Conservation (phyloP, 2,329 filamentous ascomycete genomes). For the Phyllachora maydis region DNA sequence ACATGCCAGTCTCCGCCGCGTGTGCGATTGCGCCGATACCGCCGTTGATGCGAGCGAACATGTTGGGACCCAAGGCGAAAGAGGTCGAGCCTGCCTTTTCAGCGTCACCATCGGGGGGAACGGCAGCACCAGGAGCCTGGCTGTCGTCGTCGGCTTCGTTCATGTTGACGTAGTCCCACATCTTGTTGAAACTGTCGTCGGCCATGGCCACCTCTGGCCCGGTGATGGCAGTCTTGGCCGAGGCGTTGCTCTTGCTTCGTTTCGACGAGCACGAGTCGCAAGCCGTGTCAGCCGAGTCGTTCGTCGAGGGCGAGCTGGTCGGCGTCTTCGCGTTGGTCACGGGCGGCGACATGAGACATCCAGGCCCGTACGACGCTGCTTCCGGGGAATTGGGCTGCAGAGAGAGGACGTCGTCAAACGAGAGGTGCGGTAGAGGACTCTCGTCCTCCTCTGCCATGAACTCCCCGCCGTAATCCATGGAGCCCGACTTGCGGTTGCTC, state of each 20-base stretch:
- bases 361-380: no score
- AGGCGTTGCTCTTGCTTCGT: constrained; percentile 22
- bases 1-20: no score
- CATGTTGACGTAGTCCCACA: constrained; percentile 20
- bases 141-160: constrained; percentile 17
- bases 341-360: constrained; percentile 4
- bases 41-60: no score
- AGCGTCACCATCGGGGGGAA: no score
- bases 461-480: constrained; percentile 4
- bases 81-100: no score
- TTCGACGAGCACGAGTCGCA: constrained; percentile 26
- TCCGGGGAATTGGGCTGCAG: constrained; percentile 3
- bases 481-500: no score
- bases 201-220: constrained; percentile 21
- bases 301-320: constrained; percentile 5
- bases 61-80: no score
- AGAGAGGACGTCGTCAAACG: constrained; percentile 1
- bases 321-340: constrained; percentile 3
- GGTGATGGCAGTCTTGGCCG: constrained; percentile 19
- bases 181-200: constrained; percentile 17
- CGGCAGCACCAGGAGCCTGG: no score
- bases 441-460: constrained; percentile 6
- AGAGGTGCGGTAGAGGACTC: constrained; percentile 2
- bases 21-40: no score
- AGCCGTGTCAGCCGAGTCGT: constrained; percentile 7